Evolutionary conservation across 805 yeast species (phyloP).

Genomic region (Hagleromyces aurorensis): DNA sequence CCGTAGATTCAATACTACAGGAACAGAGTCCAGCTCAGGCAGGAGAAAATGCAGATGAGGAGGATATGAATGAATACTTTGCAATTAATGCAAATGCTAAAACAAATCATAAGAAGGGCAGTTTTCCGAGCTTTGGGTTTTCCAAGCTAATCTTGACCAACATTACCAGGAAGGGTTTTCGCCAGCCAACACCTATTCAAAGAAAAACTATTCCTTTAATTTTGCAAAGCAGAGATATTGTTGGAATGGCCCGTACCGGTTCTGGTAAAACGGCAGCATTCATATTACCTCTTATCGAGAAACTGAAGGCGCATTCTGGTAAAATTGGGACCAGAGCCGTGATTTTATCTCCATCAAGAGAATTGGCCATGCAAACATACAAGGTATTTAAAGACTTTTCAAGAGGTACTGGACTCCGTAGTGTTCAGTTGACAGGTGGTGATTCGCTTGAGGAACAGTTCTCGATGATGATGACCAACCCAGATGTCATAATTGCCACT

Average conservation of each 20-base stretch:
- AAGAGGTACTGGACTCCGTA: conserved; percentile 72
- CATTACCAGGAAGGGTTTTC: conserved; percentile 77
- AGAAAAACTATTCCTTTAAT: conserved; percentile 90
- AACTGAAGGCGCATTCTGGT: conserved; percentile 73
- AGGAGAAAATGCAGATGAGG: conserved; percentile 36
- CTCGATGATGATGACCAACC: conserved; percentile 83
- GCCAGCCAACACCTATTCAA: conserved; percentile 96
- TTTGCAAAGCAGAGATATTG: conserved; percentile 83
- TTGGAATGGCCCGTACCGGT: conserved; percentile 99
- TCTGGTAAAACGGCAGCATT: conserved; percentile 99
- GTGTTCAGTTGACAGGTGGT: conserved; percentile 88
- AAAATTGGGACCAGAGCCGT: conserved; percentile 85
- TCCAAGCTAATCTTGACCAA: conserved; percentile 63
- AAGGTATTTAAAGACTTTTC: conserved; percentile 85
- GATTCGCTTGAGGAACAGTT: conserved; percentile 98
- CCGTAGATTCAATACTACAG: conserved; percentile 6
- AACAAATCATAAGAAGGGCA: conserved; percentile 49
- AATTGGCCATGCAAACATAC: conserved; percentile 86
- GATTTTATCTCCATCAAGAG: conserved; percentile 91
- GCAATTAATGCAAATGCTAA: conserved; percentile 26
- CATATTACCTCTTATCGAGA: conserved; percentile 81
- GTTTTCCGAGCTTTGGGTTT: conserved; percentile 86
- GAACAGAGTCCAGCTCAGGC: conserved; percentile 37
- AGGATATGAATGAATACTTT: conserved; percentile 40
- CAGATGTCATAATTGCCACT: conserved; percentile 92